A percentile compares a stretch with the other conserved stretches of the same genome.
Evolutionary conservation across 306 rosid genomes (phyloP).

Genomic region (Ammopiptanthus mongolicus): DNA sequence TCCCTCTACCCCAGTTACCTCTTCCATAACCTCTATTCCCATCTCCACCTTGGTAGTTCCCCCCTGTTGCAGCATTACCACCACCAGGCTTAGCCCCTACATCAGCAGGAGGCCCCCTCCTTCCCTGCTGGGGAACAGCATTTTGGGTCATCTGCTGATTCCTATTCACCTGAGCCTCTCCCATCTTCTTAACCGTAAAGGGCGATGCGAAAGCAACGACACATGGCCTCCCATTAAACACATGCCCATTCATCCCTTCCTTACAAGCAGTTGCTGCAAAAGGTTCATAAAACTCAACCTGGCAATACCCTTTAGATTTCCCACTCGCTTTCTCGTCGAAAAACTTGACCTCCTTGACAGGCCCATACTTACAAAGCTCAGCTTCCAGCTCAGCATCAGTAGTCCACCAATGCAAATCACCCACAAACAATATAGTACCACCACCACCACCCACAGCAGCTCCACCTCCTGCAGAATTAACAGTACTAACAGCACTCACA

Average conservation of each 20-base stretch:
- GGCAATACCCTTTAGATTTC: slow-evolving; percentile 94
- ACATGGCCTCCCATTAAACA: slow-evolving; percentile 84
- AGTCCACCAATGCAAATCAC: slow-evolving; percentile 99
- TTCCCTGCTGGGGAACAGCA: slow-evolving; percentile 30
- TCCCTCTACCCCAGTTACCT: slow-evolving; percentile 93
- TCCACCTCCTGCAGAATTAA: slow-evolving; percentile 16
- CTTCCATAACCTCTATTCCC: slow-evolving; percentile 76
- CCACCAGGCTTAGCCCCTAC: slow-evolving; percentile 58
- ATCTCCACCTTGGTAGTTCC: slow-evolving; percentile 92
- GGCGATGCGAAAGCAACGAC: slow-evolving; percentile 87
- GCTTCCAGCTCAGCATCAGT: slow-evolving; percentile 87
- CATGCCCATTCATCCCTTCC: slow-evolving; percentile 89
- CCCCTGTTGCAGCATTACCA: slow-evolving; percentile 63
- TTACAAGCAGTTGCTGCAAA: slow-evolving; percentile 68
- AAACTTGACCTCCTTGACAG: slow-evolving; percentile 90
- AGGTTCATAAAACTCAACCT: slow-evolving; percentile 85
- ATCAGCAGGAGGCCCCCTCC: slow-evolving; percentile 74
- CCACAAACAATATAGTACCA: slow-evolving; percentile 78
- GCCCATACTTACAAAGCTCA: slow-evolving; percentile 79
- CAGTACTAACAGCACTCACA: slow-evolving; percentile 24
- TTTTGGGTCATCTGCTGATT: slow-evolving; percentile 67
- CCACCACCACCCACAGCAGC: slow-evolving; percentile 39
- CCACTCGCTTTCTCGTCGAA: slow-evolving; percentile 97
- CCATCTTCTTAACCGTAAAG: slow-evolving; percentile 86
- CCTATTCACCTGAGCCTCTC: slow-evolving; percentile 81